Evolutionary conservation across 2,329 filamentous ascomycete genomes (phyloP), one percentile per base, ranked within the genome.

Genomic region (Endothia cerciana): DNA sequence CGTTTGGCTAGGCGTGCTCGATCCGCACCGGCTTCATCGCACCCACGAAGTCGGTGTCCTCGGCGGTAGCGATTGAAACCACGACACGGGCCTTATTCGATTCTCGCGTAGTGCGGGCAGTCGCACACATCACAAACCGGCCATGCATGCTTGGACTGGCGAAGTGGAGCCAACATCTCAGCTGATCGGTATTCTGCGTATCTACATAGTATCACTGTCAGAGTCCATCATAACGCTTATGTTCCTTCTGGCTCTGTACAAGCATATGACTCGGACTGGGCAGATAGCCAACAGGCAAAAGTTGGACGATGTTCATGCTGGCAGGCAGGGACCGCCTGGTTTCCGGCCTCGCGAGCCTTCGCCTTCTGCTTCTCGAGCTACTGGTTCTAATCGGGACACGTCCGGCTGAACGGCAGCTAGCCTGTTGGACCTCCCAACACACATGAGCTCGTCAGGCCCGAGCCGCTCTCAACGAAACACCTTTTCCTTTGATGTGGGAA

Each of bases 11-110:
- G 49, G 36, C 36, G 47, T 58, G 30, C 28, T 56, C 51, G 62
- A 59, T 49, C 65, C 62, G 53, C 64, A 66, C 61, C 57, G 47
- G 64, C 64, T 61, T 62, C 64, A 66, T 68, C 36, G 58, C 64
- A 56, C 58, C 66, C 62, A 55, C 64, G 43, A 15, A 36, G 45
- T 47, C 55, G 47, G 40, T 61, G 25, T 60, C 61, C 22, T 47
- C 30, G 28, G 36, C n/a, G 41, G 57, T 40, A 57, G 56, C 56
- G 33, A 63, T 66, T 66, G 60, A 49, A 30, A 36, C 41, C 47
- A 57, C 36, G 40, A 55, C 63, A 30, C 36, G 22, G 33, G 58
- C 51, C 57, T 47, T 38, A 38, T 58, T 64, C 47, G 38, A 63
- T 45, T 40, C 51, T 53, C 55, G 57, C 45, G 13, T 61, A 30